A percentile compares a stretch with the other conserved stretches of the same genome.
phyloP scores from a whole-genome alignment of 768 basidiomycete genomes.

The Phylloporus arenicola region DNA sequence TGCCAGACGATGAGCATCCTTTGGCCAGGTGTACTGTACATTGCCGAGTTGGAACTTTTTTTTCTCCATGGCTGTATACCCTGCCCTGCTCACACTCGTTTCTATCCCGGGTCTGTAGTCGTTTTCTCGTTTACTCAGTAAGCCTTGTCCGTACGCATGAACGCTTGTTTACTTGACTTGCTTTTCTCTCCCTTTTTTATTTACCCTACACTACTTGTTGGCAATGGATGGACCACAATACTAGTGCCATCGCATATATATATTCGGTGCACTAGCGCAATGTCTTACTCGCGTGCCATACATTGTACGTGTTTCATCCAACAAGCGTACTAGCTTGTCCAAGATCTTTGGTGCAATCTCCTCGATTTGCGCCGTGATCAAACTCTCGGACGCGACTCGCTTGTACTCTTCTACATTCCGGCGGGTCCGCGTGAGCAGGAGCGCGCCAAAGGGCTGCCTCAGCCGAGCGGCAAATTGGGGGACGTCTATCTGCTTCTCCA shows the following conservation, averaged over 20 bases:
- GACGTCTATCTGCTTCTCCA: background rate
- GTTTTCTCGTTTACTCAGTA: conserved; percentile 1
- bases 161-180: conserved; percentile 21
- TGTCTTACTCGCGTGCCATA: no score
- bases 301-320: no score
- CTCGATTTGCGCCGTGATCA: background rate
- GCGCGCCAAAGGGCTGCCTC: background rate
- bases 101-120: conserved; percentile 7
- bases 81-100: conserved; percentile 17
- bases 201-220: conserved; percentile 13
- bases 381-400: background rate
- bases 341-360: no score
- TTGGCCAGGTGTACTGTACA: background rate
- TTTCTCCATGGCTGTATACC: conserved; percentile 22
- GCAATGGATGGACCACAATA: conserved; percentile 7
- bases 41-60: conserved; percentile 5
- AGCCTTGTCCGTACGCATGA: conserved; percentile 3
- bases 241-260: background rate
- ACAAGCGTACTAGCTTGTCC: no score
- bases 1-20: conserved; percentile 24
- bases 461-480: background rate
- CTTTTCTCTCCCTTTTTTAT: conserved; percentile 7
- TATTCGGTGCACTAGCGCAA: no score
- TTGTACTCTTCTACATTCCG: background rate
- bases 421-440: background rate